Evolutionary conservation across 352 stramenopile genomes (phyloP).

Genomic region (Phytophthora tentaculata): DNA sequence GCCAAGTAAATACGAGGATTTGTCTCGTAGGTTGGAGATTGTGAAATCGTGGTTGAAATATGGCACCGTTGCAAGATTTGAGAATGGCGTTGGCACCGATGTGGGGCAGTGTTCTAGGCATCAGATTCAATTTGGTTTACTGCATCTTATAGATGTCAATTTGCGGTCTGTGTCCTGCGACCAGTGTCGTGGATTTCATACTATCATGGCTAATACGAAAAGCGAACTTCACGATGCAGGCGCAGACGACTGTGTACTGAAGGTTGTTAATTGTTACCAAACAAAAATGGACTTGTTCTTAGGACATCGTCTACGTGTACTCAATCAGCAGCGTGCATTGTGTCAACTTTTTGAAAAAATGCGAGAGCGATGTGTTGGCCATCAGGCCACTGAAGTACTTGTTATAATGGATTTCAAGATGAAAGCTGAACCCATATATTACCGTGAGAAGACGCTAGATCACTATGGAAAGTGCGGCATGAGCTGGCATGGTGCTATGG

Average conservation of each 20-base stretch:
- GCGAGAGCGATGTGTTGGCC: not conserved
- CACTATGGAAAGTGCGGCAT: constrained; percentile 18
- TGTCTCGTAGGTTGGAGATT: not conserved
- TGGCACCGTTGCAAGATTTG: not conserved
- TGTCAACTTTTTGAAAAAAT: constrained; percentile 5
- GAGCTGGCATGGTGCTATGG: constrained; percentile 18
- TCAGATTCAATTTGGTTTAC: no score
- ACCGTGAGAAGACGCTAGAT: constrained; percentile 12
- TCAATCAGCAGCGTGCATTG: constrained; percentile 11
- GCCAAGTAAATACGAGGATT: not conserved
- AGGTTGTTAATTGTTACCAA: not conserved
- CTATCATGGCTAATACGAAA: not conserved
- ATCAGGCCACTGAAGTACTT: constrained; percentile 6
- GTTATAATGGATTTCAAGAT: constrained; percentile 24
- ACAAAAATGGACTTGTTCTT: constrained; percentile 15
- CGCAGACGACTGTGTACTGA: not conserved
- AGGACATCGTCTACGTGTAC: constrained; percentile 10
- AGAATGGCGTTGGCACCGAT: no score
- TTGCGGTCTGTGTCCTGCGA: no score
- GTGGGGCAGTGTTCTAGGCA: no score
- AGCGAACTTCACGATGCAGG: not conserved
- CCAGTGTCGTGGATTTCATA: not conserved
- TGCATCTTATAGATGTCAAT: no score
- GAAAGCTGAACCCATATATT: constrained; percentile 24
- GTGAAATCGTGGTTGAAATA: constrained; percentile 9